A percentile compares a stretch with the other conserved stretches of the same genome.
phyloP scores from a whole-genome alignment of 306 rosid genomes.

The Rosa lucieae region DNA sequence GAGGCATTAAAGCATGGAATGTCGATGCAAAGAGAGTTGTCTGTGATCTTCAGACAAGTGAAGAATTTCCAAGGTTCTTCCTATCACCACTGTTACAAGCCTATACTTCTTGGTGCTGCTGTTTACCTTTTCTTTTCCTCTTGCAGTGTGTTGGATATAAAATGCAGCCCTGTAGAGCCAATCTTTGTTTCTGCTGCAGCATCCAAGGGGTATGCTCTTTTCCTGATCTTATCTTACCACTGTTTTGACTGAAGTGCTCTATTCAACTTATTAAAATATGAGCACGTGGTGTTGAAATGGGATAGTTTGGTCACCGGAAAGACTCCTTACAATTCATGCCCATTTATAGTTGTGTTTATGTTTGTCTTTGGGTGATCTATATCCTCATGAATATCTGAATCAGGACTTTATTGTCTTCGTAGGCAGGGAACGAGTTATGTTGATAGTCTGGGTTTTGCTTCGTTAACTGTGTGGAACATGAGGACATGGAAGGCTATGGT shows the following conservation, averaged over 20 bases:
- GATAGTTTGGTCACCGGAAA: background rate
- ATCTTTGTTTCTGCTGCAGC: conserved; percentile 95
- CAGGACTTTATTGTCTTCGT: conserved; percentile 28
- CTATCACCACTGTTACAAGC: conserved; percentile 10
- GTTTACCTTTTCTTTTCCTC: conserved; percentile 23
- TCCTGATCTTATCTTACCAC: conserved; percentile 6
- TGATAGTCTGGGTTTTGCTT: conserved; percentile 76
- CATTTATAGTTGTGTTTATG: background rate
- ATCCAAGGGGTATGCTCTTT: conserved; percentile 69
- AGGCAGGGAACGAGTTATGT: conserved; percentile 61
- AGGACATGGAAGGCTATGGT: conserved; percentile 95
- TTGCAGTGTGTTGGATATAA: conserved; percentile 87
- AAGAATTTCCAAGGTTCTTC: conserved; percentile 80
- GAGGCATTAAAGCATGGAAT: conserved; percentile 96
- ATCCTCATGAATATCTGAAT: conserved; percentile 22
- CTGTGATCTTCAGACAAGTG: conserved; percentile 83
- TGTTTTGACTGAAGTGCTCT: conserved; percentile 10
- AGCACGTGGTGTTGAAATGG: conserved; percentile 8
- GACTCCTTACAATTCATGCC: background rate
- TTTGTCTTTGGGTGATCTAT: conserved; percentile 13
- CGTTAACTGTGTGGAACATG: conserved; percentile 96
- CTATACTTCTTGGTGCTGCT: conserved; percentile 15
- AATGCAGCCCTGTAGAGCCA: conserved; percentile 96
- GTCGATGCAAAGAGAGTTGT: conserved; percentile 97
- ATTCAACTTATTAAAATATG: conserved; percentile 6